Conservation (phyloP, 2,329 filamentous ascomycete genomes). For the Hypoxylon rubiginosum region DNA sequence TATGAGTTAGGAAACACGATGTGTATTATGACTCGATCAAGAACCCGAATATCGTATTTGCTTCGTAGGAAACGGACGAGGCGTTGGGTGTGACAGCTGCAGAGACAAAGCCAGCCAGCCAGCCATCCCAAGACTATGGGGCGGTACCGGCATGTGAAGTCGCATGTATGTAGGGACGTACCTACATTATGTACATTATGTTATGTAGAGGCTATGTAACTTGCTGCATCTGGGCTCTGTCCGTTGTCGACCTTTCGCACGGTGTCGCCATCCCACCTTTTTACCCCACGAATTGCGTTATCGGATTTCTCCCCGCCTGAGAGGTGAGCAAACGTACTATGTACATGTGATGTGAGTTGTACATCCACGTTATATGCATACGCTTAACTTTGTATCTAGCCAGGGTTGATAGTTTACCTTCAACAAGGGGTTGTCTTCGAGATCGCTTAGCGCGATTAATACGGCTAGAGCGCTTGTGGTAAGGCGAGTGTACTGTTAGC, state of each 20-base stretch:
- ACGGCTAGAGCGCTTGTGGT: slow-evolving; percentile 29
- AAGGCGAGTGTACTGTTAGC: slow-evolving; percentile 3
- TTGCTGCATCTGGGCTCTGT: background rate
- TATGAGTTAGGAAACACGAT: too few relatives aligned
- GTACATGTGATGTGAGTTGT: background rate
- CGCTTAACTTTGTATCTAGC: too few relatives aligned
- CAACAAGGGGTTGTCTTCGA: background rate
- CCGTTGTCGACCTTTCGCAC: slow-evolving; percentile 11
- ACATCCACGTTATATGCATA: slow-evolving; percentile 2
- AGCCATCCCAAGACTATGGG: slow-evolving; percentile 14
- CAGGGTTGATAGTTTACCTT: background rate
- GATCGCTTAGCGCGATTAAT: slow-evolving; percentile 20
- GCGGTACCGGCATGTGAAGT: slow-evolving; percentile 15
- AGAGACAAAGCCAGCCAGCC: background rate
- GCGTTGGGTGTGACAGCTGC: background rate
- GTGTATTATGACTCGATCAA: too few relatives aligned
- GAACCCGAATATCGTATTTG: background rate
- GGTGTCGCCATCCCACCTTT: slow-evolving; percentile 29
- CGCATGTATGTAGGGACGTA: slow-evolving; percentile 28
- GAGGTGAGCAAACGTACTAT: background rate
- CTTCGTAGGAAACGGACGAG: background rate
- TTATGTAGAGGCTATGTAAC: background rate
- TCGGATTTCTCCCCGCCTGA: slow-evolving; percentile 31
- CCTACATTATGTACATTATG: slow-evolving; percentile 21
- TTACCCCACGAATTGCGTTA: slow-evolving; percentile 45